Conservation (phyloP, 208 protist species). For the Porcisia deanei region DNA sequence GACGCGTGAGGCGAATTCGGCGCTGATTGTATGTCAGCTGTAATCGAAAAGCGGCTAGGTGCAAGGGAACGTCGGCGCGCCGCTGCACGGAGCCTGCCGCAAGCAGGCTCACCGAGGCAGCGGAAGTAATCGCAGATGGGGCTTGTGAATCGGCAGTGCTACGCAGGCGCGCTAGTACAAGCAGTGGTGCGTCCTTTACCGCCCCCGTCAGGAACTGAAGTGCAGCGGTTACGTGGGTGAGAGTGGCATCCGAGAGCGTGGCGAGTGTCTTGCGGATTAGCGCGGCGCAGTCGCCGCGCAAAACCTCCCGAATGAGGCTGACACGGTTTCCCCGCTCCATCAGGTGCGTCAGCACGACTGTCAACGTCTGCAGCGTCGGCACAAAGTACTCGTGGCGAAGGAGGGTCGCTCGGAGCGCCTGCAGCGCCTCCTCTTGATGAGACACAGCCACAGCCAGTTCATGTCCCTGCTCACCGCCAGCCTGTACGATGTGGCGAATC, state of each 20-base stretch:
- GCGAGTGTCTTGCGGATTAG: slow-evolving; percentile 52
- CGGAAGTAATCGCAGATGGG: neutral
- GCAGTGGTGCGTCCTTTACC: slow-evolving; percentile 56
- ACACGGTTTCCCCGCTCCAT: slow-evolving; percentile 28
- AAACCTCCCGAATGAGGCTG: slow-evolving; percentile 62
- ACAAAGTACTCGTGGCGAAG: slow-evolving; percentile 41
- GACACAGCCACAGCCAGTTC: slow-evolving; percentile 59
- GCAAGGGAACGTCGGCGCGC: slow-evolving; percentile 60
- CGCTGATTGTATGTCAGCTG: slow-evolving; percentile 83
- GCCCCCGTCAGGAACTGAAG: slow-evolving; percentile 65
- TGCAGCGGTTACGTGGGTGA: slow-evolving; percentile 46
- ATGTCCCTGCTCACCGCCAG: slow-evolving; percentile 31
- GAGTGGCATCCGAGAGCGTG: slow-evolving; percentile 50
- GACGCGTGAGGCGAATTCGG: slow-evolving; percentile 62
- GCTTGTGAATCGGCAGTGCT: slow-evolving; percentile 22
- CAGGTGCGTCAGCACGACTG: slow-evolving; percentile 30
- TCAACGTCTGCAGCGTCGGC: slow-evolving; percentile 50
- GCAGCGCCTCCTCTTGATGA: slow-evolving; percentile 59
- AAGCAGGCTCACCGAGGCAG: neutral
- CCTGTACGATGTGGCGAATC: slow-evolving; percentile 40
- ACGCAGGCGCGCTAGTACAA: slow-evolving; percentile 74
- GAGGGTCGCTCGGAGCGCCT: slow-evolving; percentile 53
- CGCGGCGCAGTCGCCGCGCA: slow-evolving; percentile 56
- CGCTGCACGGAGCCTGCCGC: neutral
- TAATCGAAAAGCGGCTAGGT: slow-evolving; percentile 66